These are phyloP conservation scores for Neoarthrinium moseri DNA, from an alignment of 2,329 filamentous ascomycete species.

Conservation along the genomic window DNA sequence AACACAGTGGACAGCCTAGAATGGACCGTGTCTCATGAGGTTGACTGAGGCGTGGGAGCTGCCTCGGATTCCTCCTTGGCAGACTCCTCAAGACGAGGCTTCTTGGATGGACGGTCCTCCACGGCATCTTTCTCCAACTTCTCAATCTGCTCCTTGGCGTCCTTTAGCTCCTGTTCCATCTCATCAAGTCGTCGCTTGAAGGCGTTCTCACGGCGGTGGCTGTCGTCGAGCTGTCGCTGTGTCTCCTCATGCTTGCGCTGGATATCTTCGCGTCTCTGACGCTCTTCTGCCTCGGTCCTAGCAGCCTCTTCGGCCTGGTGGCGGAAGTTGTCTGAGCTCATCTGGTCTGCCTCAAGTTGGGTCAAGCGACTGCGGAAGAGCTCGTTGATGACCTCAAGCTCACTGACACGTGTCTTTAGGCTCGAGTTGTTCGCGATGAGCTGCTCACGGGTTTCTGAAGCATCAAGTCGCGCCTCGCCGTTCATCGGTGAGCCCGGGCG, in stretches of 20 bases:
- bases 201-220: constrained; percentile 74
- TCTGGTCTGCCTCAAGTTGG: constrained; percentile 79
- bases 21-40: neutral
- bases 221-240: constrained; percentile 67
- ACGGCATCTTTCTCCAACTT: constrained; percentile 6
- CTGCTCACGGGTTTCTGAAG: constrained; percentile 76
- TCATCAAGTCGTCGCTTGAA: constrained; percentile 82
- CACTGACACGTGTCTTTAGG: constrained; percentile 91
- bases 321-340: constrained; percentile 53
- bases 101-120: constrained; percentile 9
- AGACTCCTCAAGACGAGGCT: constrained; percentile 8
- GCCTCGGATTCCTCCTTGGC: constrained; percentile 4
- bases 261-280: constrained; percentile 51
- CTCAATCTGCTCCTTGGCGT: constrained; percentile 25
- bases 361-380: constrained; percentile 73
- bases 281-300: constrained; percentile 56
- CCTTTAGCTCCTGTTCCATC: constrained; percentile 57
- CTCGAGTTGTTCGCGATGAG: constrained; percentile 78
- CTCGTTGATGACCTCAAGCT: constrained; percentile 92
- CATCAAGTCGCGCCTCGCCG: constrained; percentile 63
- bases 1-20: neutral
- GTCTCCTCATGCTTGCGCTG: constrained; percentile 42
- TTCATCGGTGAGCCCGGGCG: constrained; percentile 49
- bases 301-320: constrained; percentile 51
- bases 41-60: constrained; percentile 1